phyloP scores from a whole-genome alignment of 371 early-diverging fungal genomes.

The Actinomucor elegans region DNA sequence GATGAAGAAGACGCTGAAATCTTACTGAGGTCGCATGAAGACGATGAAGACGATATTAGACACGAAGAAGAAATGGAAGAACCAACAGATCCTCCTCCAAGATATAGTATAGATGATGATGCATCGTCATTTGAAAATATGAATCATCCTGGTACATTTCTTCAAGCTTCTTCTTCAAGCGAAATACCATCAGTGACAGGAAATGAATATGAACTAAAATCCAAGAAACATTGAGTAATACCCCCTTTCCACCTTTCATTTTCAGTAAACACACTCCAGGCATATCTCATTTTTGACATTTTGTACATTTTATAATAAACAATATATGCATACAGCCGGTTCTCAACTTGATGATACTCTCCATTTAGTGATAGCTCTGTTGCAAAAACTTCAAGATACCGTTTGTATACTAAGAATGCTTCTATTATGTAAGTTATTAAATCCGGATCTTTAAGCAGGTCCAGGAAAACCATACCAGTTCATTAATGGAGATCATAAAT shows the following conservation, averaged over 20 bases:
- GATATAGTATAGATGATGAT: slow-evolving; percentile 8
- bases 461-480: too few relatives aligned
- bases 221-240: slow-evolving; percentile 16
- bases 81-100: slow-evolving; percentile 9
- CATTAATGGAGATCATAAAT: too few relatives aligned
- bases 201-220: slow-evolving; percentile 23
- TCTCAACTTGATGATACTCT: too few relatives aligned
- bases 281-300: too few relatives aligned
- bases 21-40: slow-evolving; percentile 9
- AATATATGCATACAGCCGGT: too few relatives aligned
- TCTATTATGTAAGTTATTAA: too few relatives aligned
- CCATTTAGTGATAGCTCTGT: too few relatives aligned
- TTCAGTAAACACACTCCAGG: too few relatives aligned
- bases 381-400: too few relatives aligned
- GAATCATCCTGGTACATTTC: slow-evolving; percentile 1
- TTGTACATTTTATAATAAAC: too few relatives aligned
- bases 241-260: neutral
- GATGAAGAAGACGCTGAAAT: slow-evolving; percentile 30
- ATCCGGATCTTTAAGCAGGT: too few relatives aligned
- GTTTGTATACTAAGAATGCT: too few relatives aligned
- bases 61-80: neutral
- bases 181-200: neutral
- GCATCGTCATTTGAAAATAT: neutral
- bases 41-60: neutral
- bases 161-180: slow-evolving; percentile 8